phyloP scores from a whole-genome alignment of 495 filamentous ascomycete species.

The Penicillium longicatenatum region DNA sequence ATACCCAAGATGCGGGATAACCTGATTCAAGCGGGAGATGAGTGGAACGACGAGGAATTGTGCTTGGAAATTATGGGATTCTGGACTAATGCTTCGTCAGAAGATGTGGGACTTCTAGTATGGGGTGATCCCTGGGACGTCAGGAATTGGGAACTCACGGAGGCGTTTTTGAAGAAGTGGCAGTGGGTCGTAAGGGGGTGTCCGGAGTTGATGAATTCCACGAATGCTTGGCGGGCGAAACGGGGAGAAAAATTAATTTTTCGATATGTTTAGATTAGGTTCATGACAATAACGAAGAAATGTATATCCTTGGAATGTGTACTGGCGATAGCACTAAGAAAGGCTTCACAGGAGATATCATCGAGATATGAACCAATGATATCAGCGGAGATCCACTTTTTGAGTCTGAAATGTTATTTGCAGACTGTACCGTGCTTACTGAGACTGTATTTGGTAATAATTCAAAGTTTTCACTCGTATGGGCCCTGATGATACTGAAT shows the following conservation, averaged over 20 bases:
- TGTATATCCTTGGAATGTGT: too few species aligned
- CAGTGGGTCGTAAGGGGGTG: slow-evolving; percentile 54
- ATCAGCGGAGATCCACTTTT: neutral
- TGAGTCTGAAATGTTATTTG: neutral
- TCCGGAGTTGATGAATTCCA: slow-evolving; percentile 45
- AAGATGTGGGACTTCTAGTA: slow-evolving; percentile 44
- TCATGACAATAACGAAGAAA: too few species aligned
- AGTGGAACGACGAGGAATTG: slow-evolving; percentile 48
- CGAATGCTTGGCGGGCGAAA: slow-evolving; percentile 50
- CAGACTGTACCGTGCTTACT: neutral
- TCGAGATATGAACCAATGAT: neutral
- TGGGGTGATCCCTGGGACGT: slow-evolving; percentile 54
- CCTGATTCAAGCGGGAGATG: slow-evolving; percentile 41
- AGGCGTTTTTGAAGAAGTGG: slow-evolving; percentile 53
- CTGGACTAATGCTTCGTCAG: slow-evolving; percentile 34
- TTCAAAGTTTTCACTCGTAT: neutral
- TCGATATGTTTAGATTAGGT: slow-evolving; percentile 33
- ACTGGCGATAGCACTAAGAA: slow-evolving; percentile 7
- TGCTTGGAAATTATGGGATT: slow-evolving; percentile 51
- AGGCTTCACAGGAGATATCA: too few species aligned
- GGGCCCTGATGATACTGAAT: too few species aligned
- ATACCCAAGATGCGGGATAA: slow-evolving; percentile 53
- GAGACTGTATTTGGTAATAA: neutral
- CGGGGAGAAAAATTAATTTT: slow-evolving; percentile 52
- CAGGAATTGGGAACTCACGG: slow-evolving; percentile 52